Evolutionary conservation across 2,329 filamentous ascomycete species (phyloP), one percentile per base, ranked within the genome.

Genomic region (Teratosphaeria epicoccoides): DNA sequence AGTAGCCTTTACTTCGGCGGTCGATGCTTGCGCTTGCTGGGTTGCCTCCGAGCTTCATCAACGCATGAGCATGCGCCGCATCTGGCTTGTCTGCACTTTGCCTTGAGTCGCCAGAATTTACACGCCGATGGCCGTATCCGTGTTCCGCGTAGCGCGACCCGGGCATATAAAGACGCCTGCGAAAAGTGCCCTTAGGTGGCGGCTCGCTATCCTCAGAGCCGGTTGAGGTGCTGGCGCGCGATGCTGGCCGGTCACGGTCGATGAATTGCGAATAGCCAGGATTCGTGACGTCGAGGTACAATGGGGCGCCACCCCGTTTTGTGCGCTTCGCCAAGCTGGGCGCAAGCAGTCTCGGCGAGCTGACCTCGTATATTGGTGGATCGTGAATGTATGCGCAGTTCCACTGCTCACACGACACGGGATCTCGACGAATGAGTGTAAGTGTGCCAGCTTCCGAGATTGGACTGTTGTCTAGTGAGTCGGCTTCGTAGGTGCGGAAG

Each of bases 1-100:
- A 79, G 68, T 94, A 95, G 17, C 77, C 69, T 56, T 70, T 69
- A 63, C 83, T 85, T 26, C 77, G 76, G 0, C 82, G 75, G 49
- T 68, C 65, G 33, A 51, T 47, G n/a, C 55, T 46, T 5, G 55
- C 49, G 46, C 37, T 33, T 4, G 22, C n/a, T 11, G 46, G 17
- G n/a, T n/a, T 40, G 33, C 33, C 33, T 40, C 20, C 33, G 7
- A 45, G 26, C 14, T 49, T 33, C 11, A 68, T 63, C 2, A 53
- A 47, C 6, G 55, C 51, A 4, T 48, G 40, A 20, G 58, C 40
- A 28, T 53, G 57, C 49, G 57, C 54, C 28, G 55, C 48, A 4
- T 28, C 47, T 5, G 52, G 49, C 47, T 58, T 58, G 7, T 51
- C 33, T 11, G 28, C 29, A 43, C 24, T 40, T 23, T 20, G 28